Evolutionary conservation across 495 filamentous ascomycete species (phyloP).

Genomic region (Astrocystis sublimbata): DNA sequence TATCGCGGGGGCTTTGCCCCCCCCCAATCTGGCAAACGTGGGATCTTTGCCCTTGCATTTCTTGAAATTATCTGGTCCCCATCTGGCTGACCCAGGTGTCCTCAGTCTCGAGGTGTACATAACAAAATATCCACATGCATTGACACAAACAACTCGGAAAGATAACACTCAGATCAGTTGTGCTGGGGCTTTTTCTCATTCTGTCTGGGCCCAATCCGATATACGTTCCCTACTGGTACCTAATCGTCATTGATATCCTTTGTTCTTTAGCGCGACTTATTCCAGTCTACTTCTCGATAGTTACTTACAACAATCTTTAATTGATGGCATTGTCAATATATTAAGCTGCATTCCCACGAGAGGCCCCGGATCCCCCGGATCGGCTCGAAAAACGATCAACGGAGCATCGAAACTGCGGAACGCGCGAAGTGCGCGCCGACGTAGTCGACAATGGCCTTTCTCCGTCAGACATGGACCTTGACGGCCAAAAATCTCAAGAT

Average conservation of each 20-base stretch:
- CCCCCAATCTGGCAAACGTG: too few species aligned
- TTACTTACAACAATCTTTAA: not conserved
- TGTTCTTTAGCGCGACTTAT: not conserved
- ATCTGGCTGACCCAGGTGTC: too few species aligned
- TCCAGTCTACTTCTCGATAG: not conserved
- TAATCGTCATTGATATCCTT: not conserved
- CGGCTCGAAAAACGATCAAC: not conserved
- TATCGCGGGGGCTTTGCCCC: constrained; percentile 2
- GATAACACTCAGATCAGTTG: not conserved
- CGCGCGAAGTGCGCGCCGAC: not conserved
- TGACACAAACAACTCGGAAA: not conserved
- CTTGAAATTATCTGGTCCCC: too few species aligned
- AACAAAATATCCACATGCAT: constrained; percentile 5
- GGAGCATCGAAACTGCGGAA: constrained; percentile 1
- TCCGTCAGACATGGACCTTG: constrained; percentile 71
- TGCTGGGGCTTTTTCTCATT: not conserved
- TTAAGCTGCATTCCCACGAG: not conserved
- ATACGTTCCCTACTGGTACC: not conserved
- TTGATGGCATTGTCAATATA: constrained; percentile 15
- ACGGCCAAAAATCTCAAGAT: constrained; percentile 74
- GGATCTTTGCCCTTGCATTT: too few species aligned
- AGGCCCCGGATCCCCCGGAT: constrained; percentile 15
- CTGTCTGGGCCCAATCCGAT: not conserved
- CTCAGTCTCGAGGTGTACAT: constrained; percentile 3
- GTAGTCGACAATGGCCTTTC: constrained; percentile 50